phyloP scores from a whole-genome alignment of 805 yeast genomes.

The Starmera pachycereana region DNA sequence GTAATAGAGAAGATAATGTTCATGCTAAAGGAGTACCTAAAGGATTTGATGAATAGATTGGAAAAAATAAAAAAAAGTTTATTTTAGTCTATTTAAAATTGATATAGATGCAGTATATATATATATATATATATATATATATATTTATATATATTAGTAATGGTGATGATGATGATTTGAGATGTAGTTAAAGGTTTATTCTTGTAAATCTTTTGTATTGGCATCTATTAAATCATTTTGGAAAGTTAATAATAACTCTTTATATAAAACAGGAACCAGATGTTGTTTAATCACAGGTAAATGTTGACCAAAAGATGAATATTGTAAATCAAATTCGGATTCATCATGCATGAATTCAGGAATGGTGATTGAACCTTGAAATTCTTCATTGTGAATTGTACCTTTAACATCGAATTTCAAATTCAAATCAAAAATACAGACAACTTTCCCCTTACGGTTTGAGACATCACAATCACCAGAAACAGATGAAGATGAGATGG shows the following conservation, averaged over 20 bases:
- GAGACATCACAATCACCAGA: constrained; percentile 76
- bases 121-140: neutral
- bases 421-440: constrained; percentile 62
- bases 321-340: constrained; percentile 51
- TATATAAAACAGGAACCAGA: constrained; percentile 42
- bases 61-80: neutral
- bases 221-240: constrained; percentile 52
- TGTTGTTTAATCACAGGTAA: constrained; percentile 29
- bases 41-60: constrained; percentile 44
- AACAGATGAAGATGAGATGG: constrained; percentile 30
- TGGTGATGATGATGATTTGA: neutral
- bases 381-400: constrained; percentile 20
- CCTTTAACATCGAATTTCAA: constrained; percentile 38
- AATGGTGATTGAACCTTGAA: constrained; percentile 35
- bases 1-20: constrained; percentile 25
- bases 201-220: constrained; percentile 57
- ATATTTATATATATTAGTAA: neutral
- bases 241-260: constrained; percentile 37
- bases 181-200: constrained; percentile 11
- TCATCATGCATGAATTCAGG: constrained; percentile 76
- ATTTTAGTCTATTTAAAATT: neutral
- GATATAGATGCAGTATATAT: neutral
- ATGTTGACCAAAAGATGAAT: constrained; percentile 30
- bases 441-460: constrained; percentile 73
- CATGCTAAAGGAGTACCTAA: constrained; percentile 86